These are phyloP conservation scores for Periglandula ipomoeae DNA, from an alignment of 2,329 filamentous ascomycete species.

Conservation along the genomic window DNA sequence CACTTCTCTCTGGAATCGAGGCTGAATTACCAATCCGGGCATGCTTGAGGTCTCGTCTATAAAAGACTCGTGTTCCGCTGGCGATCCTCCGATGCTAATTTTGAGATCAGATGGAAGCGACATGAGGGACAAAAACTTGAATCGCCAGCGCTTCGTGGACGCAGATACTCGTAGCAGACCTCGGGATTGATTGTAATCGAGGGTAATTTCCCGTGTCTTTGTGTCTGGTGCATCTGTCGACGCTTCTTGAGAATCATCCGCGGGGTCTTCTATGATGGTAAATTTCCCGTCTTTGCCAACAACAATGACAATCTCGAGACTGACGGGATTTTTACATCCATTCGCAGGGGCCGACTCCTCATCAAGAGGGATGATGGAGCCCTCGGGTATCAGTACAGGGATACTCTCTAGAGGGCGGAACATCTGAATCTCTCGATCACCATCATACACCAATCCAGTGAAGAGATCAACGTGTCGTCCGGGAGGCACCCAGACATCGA, in stretches of 20 bases:
- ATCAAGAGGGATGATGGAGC: constrained; percentile 6
- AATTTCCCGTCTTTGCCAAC: constrained; percentile 6
- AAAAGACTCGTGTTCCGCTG: neutral
- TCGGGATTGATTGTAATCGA: neutral
- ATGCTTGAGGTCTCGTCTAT: neutral
- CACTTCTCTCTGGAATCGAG: neutral
- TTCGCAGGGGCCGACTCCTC: neutral
- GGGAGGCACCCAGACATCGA: constrained; percentile 47
- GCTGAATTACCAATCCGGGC: neutral
- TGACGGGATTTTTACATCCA: constrained; percentile 4
- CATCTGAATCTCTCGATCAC: constrained; percentile 40
- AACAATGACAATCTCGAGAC: neutral
- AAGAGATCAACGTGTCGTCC: constrained; percentile 48
- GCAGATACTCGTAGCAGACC: constrained; percentile 1
- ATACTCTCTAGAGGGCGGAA: constrained; percentile 37
- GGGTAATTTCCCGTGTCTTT: neutral
- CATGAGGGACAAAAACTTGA: constrained; percentile 4
- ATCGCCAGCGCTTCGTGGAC: constrained; percentile 4
- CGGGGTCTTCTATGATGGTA: constrained; percentile 3
- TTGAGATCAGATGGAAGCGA: neutral
- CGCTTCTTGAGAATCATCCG: neutral
- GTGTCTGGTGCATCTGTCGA: neutral
- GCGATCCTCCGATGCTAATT: neutral
- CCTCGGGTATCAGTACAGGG: constrained; percentile 30
- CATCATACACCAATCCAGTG: constrained; percentile 47